phyloP scores from a whole-genome alignment of 2,329 filamentous ascomycete species.

The Beauveria sp. region DNA sequence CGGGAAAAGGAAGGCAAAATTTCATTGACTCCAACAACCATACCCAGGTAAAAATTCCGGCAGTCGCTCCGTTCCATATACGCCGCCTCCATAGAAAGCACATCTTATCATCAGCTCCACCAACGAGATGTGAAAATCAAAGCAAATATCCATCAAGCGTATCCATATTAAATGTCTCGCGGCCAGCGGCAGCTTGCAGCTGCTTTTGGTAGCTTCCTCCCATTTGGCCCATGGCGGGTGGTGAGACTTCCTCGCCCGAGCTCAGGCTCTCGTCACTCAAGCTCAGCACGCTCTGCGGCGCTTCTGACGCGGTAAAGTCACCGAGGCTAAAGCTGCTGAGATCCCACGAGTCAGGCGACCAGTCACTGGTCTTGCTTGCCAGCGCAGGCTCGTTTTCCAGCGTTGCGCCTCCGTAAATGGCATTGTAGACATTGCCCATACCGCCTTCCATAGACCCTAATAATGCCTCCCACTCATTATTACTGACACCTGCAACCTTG shows the following conservation, averaged over 20 bases:
- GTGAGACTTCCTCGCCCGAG: constrained; percentile 43
- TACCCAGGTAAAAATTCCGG: background rate
- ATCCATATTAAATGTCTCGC: constrained; percentile 13
- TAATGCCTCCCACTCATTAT: constrained; percentile 75
- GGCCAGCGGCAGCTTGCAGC: constrained; percentile 17
- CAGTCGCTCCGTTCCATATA: background rate
- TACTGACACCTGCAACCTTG: constrained; percentile 41
- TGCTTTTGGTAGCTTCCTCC: constrained; percentile 27
- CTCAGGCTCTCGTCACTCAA: constrained; percentile 52
- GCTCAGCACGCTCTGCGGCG: constrained; percentile 46
- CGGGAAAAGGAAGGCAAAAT: background rate
- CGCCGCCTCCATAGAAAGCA: background rate
- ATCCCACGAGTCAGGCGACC: constrained; percentile 53
- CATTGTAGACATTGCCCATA: constrained; percentile 75
- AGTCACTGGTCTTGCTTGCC: constrained; percentile 34
- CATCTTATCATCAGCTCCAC: background rate
- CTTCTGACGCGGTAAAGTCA: constrained; percentile 33
- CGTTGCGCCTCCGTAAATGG: constrained; percentile 63
- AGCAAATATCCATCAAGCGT: constrained; percentile 16
- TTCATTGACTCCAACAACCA: background rate
- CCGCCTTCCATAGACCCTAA: constrained; percentile 74
- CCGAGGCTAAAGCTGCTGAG: constrained; percentile 42
- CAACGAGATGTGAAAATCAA: background rate
- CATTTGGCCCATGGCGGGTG: constrained; percentile 36
- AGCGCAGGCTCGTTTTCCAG: constrained; percentile 38